phyloP scores from a whole-genome alignment of 805 yeast species.

The Monosporozyma siamensis region DNA sequence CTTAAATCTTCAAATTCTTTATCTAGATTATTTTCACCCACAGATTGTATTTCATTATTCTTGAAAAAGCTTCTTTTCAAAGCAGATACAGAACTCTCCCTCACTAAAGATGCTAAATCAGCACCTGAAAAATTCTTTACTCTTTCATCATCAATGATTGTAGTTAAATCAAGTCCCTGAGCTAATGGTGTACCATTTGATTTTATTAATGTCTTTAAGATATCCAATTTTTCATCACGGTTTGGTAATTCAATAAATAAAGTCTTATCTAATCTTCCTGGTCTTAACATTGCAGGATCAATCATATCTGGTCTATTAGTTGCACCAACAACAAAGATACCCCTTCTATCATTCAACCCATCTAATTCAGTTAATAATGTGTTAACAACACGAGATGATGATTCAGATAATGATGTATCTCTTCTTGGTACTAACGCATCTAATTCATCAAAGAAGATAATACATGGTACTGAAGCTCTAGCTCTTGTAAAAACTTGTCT shows the following conservation, averaged over 20 bases:
- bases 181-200: conserved; percentile 71
- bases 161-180: conserved; percentile 46
- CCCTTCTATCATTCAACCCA: conserved; percentile 86
- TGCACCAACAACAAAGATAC: conserved; percentile 92
- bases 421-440: conserved; percentile 95
- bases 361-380: conserved; percentile 90
- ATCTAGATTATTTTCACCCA: conserved; percentile 40
- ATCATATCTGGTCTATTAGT: conserved; percentile 97
- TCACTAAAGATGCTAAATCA: conserved; percentile 79
- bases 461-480: conserved; percentile 86
- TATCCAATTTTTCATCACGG: conserved; percentile 68
- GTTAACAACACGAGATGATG: conserved; percentile 88
- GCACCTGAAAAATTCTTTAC: conserved; percentile 94
- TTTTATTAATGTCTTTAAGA: conserved; percentile 63
- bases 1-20: conserved; percentile 34
- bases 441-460: conserved; percentile 89
- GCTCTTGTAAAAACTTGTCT: conserved; percentile 91
- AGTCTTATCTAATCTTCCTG: conserved; percentile 92
- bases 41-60: conserved; percentile 34
- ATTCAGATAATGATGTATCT: conserved; percentile 79
- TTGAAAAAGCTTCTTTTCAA: conserved; percentile 64
- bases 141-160: conserved; percentile 63
- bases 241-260: conserved; percentile 84
- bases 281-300: conserved; percentile 95
- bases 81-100: conserved; percentile 91